Base-by-base conservation (phyloP, 768 basidiomycete genomes). In the Hypsizygus marmoreus region DNA sequence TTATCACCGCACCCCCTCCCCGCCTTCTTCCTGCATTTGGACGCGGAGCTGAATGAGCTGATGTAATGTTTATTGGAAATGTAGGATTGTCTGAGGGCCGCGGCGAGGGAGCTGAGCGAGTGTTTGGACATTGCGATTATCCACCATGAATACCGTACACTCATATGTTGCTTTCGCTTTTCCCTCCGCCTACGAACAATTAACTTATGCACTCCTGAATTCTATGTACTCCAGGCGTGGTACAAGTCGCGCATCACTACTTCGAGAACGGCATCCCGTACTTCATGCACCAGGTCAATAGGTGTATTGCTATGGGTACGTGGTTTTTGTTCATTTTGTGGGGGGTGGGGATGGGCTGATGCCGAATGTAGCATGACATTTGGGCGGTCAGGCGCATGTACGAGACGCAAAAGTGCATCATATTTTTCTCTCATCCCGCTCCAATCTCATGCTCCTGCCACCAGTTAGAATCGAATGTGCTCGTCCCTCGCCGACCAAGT, bases 201-300 rank as follows among this genome's bases (percentile, higher is more conserved):
- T n/a, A n/a, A n/a, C n/a, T n/a, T 9, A 26, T n/a, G n/a, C n/a
- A n/a, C n/a, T n/a, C 25, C 5, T 3, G 29, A 20, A 10, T 32
- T 16, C 19, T 25, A 19, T 34, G 22, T 7, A 14, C 13, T 23
- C 22, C 64, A 62, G 86, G 87, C 57, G 89, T 92, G 35, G 85
- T 91, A 83, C 86, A 91, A 63, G 87, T 91, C 46, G 88, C 80
- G 0, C 72, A 84, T 59, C 87, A 92, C 63, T 94, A 89, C 65
- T 94, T 95, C 58, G 92, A 95, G 66, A 92, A 91, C 56, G 88
- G 86, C 55, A 82, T 93, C 51, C 79, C 90, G 11, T 86, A 84
- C 64, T 93, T 94, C 66, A 92, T 91, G 13, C 76, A 79, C 49
- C 73, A 88, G 49, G 86, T 93, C 63, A 91, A 93, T 58, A 70